Conservation (phyloP, 192 early-diverging fungal genomes). For the Coemansia sp. region DNA sequence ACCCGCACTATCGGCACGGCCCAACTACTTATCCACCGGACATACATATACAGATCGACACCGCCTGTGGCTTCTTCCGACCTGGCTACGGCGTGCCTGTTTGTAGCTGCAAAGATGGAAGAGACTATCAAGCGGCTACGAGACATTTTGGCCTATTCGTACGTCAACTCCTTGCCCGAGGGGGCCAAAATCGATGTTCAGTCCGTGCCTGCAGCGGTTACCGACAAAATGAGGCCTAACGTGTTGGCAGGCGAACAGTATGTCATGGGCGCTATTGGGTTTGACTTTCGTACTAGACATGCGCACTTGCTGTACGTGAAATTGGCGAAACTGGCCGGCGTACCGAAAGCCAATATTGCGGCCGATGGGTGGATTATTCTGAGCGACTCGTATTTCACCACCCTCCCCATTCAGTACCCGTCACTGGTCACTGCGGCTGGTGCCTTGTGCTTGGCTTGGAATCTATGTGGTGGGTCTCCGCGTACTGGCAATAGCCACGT, state of each 20-base stretch:
- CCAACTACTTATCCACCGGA: conserved; percentile 43
- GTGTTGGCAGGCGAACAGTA: conserved; percentile 68
- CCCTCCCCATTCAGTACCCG: conserved; percentile 50
- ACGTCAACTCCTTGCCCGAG: conserved; percentile 14
- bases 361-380: conserved; percentile 44
- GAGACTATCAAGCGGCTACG: conserved; percentile 82
- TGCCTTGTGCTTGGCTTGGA: conserved; percentile 47
- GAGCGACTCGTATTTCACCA: conserved; percentile 49
- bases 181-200: conserved; percentile 22
- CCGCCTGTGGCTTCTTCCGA: conserved; percentile 20
- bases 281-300: conserved; percentile 75
- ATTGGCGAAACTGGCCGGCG: conserved; percentile 64
- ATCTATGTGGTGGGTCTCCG: conserved; percentile 24
- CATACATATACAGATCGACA: conserved; percentile 33
- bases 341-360: conserved; percentile 18
- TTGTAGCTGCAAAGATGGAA: conserved; percentile 83
- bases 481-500: background rate
- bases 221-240: conserved; percentile 63
- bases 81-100: conserved; percentile 65
- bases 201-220: conserved; percentile 48
- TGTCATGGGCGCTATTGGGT: conserved; percentile 76
- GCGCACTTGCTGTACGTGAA: conserved; percentile 72
- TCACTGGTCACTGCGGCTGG: conserved; percentile 40
- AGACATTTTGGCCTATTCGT: conserved; percentile 71
- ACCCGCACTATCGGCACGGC: conserved; percentile 44